Conservation (phyloP, 139 green algal species). For the Asterochloris sp. region DNA sequence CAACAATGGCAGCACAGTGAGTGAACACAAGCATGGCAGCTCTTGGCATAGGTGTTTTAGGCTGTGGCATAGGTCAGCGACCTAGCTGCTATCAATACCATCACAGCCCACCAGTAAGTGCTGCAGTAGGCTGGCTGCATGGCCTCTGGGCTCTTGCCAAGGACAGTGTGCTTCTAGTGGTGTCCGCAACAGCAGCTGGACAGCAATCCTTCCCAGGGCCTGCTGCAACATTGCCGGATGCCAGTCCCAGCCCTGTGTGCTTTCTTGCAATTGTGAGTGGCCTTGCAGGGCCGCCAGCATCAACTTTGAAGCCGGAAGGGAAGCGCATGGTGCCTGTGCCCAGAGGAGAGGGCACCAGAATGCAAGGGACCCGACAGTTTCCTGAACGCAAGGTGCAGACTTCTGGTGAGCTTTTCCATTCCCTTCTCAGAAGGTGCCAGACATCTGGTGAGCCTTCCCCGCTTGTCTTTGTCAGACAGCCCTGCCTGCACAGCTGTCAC, state of each 20-base stretch:
- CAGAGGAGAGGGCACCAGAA: background rate
- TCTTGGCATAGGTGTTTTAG: background rate
- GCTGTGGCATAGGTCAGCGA: background rate
- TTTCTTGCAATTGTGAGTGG: background rate
- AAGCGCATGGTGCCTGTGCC: background rate
- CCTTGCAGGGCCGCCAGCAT: background rate
- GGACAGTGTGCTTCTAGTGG: background rate
- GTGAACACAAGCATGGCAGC: background rate
- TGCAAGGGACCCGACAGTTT: conserved; percentile 5
- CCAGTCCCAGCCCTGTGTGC: no score
- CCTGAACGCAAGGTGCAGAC: conserved; percentile 10
- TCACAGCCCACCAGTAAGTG: background rate
- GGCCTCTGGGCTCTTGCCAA: background rate
- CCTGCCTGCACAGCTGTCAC: no score
- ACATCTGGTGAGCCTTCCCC: background rate
- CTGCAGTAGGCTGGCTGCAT: background rate
- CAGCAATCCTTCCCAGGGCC: background rate
- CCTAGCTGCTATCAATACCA: background rate
- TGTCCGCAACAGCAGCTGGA: background rate
- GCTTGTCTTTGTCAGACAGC: no score
- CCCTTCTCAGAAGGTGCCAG: no score
- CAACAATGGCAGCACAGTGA: background rate
- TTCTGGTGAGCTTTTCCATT: background rate
- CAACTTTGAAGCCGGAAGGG: background rate
- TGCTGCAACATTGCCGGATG: background rate